Evolutionary conservation across 2,329 filamentous ascomycete genomes (phyloP).

Genomic region (Didymosphaeria variabile): DNA sequence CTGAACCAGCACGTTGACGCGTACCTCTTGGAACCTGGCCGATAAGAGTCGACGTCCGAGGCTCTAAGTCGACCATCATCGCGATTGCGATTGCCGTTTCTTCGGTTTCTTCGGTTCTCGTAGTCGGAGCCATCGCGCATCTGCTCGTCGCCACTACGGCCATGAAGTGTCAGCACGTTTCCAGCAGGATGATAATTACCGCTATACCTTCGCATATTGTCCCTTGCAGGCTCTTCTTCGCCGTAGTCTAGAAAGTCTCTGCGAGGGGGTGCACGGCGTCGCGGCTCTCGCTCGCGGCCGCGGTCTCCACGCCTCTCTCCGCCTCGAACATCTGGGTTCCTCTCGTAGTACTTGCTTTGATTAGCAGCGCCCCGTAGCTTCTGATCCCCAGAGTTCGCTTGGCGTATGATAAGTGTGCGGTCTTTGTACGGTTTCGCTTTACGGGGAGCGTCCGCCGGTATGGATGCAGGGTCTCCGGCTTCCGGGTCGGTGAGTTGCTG

Average conservation of each 20-base stretch:
- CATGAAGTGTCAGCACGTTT: conserved; percentile 34
- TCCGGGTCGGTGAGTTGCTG: conserved; percentile 63
- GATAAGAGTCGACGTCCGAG: conserved; percentile 42
- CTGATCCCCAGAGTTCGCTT: conserved; percentile 77
- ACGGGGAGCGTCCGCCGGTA: conserved; percentile 67
- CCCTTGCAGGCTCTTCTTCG: conserved; percentile 27
- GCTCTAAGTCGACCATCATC: conserved; percentile 19
- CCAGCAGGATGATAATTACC: background rate
- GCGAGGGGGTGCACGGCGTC: conserved; percentile 60
- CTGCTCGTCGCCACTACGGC: conserved; percentile 70
- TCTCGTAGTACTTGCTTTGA: conserved; percentile 88
- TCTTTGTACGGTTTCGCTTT: conserved; percentile 70
- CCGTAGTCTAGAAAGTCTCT: conserved; percentile 41
- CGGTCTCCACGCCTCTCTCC: conserved; percentile 64
- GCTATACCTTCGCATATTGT: conserved; percentile 35
- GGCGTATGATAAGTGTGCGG: conserved; percentile 73
- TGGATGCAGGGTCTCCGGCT: conserved; percentile 47
- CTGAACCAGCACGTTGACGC: background rate
- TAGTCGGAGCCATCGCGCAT: conserved; percentile 77
- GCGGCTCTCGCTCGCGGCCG: conserved; percentile 51
- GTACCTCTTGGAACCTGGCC: conserved; percentile 41
- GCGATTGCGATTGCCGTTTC: conserved; percentile 30
- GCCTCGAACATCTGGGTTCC: conserved; percentile 83
- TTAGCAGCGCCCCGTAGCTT: conserved; percentile 82
- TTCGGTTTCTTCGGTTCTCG: conserved; percentile 35